phyloP scores from a whole-genome alignment of 164 flowering plant species.

The Nymphaea colorata region DNA sequence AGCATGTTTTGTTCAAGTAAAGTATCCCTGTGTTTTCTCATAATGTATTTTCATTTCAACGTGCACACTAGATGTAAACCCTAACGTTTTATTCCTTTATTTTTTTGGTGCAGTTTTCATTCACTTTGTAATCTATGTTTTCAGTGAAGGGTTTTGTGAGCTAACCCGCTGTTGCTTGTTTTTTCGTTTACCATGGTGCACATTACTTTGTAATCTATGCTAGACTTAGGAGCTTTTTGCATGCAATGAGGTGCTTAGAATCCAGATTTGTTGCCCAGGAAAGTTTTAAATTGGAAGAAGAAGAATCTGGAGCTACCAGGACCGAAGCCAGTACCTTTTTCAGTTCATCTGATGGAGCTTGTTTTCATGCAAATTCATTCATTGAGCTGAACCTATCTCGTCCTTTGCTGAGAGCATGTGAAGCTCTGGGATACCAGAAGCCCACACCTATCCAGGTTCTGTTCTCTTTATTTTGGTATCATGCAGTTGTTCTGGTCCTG shows the following conservation, averaged over 20 bases:
- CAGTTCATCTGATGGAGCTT: constrained; percentile 51
- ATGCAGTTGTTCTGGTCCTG: neutral
- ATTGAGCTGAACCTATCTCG: constrained; percentile 87
- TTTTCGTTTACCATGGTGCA: too few relatives aligned
- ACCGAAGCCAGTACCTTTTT: constrained; percentile 35
- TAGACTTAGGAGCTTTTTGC: too few relatives aligned
- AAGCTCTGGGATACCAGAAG: constrained; percentile 67
- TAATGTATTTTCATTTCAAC: too few relatives aligned
- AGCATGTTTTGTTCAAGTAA: too few relatives aligned
- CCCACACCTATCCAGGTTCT: constrained; percentile 94
- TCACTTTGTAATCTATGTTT: too few relatives aligned
- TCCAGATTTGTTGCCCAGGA: constrained; percentile 27
- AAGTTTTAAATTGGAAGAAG: constrained; percentile 35
- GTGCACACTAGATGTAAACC: too few relatives aligned
- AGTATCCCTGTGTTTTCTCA: too few relatives aligned
- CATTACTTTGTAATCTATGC: too few relatives aligned
- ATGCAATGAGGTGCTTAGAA: neutral
- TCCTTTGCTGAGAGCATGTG: constrained; percentile 80
- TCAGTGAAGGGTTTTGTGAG: too few relatives aligned
- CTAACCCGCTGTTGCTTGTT: too few relatives aligned
- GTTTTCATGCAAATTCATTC: constrained; percentile 79
- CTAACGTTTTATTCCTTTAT: too few relatives aligned
- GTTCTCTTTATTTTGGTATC: neutral
- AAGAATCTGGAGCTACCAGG: constrained; percentile 25
- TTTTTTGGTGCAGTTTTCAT: too few relatives aligned